Evolutionary conservation across 1,139 yeast species (phyloP).

Genomic region (Lodderomyces orthopsilosis): DNA sequence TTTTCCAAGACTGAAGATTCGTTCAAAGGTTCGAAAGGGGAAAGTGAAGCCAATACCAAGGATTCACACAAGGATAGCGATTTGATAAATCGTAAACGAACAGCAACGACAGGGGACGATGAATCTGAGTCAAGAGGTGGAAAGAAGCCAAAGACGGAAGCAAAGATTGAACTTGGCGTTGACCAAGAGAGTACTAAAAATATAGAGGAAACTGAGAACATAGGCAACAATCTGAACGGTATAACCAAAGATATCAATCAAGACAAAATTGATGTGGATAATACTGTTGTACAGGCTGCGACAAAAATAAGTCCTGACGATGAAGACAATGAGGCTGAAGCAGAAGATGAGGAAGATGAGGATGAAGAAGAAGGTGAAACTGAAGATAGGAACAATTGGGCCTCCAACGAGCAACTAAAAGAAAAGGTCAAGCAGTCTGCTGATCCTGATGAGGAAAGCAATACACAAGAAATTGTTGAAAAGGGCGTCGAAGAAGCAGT

Average conservation of each 20-base stretch:
- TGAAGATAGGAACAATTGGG: constrained; percentile 18
- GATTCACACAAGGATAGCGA: constrained; percentile 4
- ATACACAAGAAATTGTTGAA: constrained; percentile 12
- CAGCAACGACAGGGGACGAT: constrained; percentile 2
- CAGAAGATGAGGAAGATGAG: constrained; percentile 10
- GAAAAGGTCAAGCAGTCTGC: constrained; percentile 11
- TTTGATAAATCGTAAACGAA: constrained; percentile 7
- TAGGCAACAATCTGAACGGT: not conserved
- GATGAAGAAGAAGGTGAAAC: constrained; percentile 13
- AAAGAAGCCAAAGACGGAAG: constrained; percentile 11
- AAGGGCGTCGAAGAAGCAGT: constrained; percentile 19
- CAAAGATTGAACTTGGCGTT: constrained; percentile 6
- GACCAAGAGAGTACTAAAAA: constrained; percentile 14
- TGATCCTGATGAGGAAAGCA: constrained; percentile 10
- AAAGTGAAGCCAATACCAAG: not conserved
- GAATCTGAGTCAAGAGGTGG: constrained; percentile 3
- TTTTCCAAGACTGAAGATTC: constrained; percentile 4
- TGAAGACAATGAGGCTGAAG: constrained; percentile 7
- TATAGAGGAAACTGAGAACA: constrained; percentile 14
- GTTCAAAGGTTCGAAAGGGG: constrained; percentile 2
- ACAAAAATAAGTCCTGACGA: constrained; percentile 3
- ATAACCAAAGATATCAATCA: not conserved
- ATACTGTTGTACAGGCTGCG: constrained; percentile 7
- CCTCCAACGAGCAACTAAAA: constrained; percentile 17
- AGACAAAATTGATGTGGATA: not conserved